Evolutionary conservation across 129 eudicot species (phyloP).

Genomic region (Ambrosia artemisiifolia): DNA sequence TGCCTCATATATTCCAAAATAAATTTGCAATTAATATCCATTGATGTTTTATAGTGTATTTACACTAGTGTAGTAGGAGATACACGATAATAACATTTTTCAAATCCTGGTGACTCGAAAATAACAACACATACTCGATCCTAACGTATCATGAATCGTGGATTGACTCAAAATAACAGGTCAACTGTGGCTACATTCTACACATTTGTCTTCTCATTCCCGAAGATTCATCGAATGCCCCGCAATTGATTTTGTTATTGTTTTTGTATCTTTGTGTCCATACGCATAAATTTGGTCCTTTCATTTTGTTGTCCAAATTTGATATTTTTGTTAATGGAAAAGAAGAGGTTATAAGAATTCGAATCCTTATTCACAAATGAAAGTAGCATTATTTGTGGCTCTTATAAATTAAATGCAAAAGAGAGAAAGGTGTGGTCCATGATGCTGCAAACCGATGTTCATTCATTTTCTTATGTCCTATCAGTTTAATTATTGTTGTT

Average conservation of each 20-base stretch:
- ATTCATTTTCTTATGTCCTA: not conserved
- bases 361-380: not conserved
- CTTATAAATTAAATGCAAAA: not conserved
- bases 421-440: constrained; percentile 14
- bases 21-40: too few relatives aligned
- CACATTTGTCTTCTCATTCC: constrained; percentile 9
- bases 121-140: not conserved
- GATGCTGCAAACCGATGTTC: constrained; percentile 2
- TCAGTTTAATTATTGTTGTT: not conserved
- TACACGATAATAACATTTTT: not conserved
- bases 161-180: not conserved
- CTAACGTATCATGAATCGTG: not conserved
- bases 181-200: not conserved
- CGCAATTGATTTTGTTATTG: not conserved
- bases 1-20: too few relatives aligned
- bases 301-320: not conserved
- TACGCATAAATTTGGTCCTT: not conserved
- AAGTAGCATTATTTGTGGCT: not conserved
- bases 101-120: too few relatives aligned
- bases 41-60: too few relatives aligned
- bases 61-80: not conserved
- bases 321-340: not conserved
- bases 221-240: not conserved
- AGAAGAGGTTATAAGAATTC: not conserved
- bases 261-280: not conserved